Base-by-base conservation (phyloP, 768 basidiomycete genomes). In the Zangia roseola region DNA sequence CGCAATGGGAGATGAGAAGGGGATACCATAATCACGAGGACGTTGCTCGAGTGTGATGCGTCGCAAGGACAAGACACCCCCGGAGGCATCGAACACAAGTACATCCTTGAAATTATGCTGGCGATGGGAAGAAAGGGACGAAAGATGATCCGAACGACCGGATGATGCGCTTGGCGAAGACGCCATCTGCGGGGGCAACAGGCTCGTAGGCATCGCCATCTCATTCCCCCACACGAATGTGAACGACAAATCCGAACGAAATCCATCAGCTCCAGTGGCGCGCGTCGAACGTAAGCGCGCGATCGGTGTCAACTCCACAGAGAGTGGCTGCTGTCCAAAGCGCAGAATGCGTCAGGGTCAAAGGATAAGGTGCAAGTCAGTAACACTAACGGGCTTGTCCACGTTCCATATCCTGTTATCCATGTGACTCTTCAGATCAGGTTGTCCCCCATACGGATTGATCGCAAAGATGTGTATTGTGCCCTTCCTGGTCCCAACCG, bases 381-480 rank as follows among this genome's bases (percentile, higher is more conserved):
- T n/a, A 24, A 43, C 5, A 47, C 76, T 73, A 52, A 70, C 84
- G 35, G 79, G 55, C 40, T 75, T 74, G 5, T 69, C 64, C 3
- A 68, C 65, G 54, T 91, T 86, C 60, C 70, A 63, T 0, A 89
- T 82, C 58, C 71, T 70, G 6, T 78, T 80, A 31, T 78, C 74
- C 46, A 84, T 55, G 67, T 88, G 84, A 41, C 86, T 84, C 28
- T 64, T 64, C 26, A 79, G 67, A 68, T 90, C 83, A 2, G 84
- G 72, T 28, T 72, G 72, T 4, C 91, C 86, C 1, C 88, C 91
- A 49, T 84, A 84, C 5, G 88, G 88, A 62, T 91, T 87, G 8
- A 84, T 72, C 8, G 84, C 80, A 60, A 90, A 92, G 1, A 91
- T 69, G 67, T 92, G 88, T 19, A 84, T 67, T 0, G 81, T 86